Percentiles rank a stretch among this genome's conserved stretches.
phyloP scores from a whole-genome alignment of 2,329 filamentous ascomycete genomes.

The Talaromyces marneffei region DNA sequence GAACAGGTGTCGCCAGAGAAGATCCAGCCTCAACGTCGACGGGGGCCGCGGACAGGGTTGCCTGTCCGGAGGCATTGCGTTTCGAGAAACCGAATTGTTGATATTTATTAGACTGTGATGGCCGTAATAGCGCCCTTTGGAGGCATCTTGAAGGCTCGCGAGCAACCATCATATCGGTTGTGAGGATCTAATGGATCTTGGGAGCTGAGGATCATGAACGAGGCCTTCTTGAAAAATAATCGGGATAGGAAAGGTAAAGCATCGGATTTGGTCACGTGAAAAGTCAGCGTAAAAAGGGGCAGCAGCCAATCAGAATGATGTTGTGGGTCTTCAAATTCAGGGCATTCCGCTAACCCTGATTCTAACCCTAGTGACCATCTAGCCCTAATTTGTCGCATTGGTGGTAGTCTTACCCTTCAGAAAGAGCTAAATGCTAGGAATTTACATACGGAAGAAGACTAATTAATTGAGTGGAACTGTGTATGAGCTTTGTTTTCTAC shows the following conservation, averaged over 20 bases:
- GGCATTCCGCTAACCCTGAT: neutral
- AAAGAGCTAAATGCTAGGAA: neutral
- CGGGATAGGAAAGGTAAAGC: neutral
- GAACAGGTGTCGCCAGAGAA: conserved; percentile 36
- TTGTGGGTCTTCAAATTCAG: neutral
- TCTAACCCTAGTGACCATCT: neutral
- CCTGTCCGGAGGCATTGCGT: conserved; percentile 45
- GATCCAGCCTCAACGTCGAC: conserved; percentile 45
- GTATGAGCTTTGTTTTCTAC: too few relatives aligned
- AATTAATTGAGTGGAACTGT: too few relatives aligned
- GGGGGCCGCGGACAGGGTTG: conserved; percentile 31
- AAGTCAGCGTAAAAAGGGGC: neutral
- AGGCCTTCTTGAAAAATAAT: neutral
- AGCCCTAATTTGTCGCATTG: neutral
- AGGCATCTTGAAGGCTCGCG: conserved; percentile 37
- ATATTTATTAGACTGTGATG: conserved; percentile 27
- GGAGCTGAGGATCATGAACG: neutral
- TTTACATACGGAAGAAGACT: too few relatives aligned
- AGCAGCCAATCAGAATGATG: neutral
- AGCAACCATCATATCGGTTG: conserved; percentile 29
- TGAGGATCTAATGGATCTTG: neutral
- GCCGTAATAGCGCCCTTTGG: conserved; percentile 33
- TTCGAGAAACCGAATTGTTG: conserved; percentile 29
- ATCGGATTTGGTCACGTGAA: neutral
- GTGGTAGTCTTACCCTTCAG: neutral